Conservation (phyloP, 208 protist genomes). For the Trypanosoma theileri region DNA sequence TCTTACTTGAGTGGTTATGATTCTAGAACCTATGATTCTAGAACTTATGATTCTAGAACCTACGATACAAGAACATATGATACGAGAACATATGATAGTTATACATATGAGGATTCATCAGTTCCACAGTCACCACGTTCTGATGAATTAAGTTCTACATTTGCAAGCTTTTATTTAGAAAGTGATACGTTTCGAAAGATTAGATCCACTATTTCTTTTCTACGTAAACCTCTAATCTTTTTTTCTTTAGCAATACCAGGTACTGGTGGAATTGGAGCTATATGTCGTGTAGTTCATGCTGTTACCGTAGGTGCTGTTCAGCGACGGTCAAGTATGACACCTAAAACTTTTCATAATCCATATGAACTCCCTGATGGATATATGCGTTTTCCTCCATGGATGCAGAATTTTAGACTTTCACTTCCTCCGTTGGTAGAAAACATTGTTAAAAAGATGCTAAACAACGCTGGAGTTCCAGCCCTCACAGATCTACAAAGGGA, state of each 20-base stretch:
- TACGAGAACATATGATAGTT: conserved; percentile 20
- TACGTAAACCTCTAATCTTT: conserved; percentile 68
- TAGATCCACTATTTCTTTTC: conserved; percentile 35
- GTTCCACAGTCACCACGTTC: conserved; percentile 60
- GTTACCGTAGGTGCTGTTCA: conserved; percentile 18
- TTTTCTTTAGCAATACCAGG: conserved; percentile 51
- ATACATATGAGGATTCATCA: conserved; percentile 48
- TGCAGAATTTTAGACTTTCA: conserved; percentile 54
- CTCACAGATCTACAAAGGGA: conserved; percentile 59
- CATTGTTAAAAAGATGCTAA: conserved; percentile 44
- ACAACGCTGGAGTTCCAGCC: conserved; percentile 48
- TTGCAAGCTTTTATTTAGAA: conserved; percentile 77
- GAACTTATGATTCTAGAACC: conserved; percentile 20
- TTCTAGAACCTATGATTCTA: conserved; percentile 18
- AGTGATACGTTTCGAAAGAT: conserved; percentile 46
- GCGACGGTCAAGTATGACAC: background rate
- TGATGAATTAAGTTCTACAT: conserved; percentile 76
- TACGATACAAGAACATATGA: conserved; percentile 22
- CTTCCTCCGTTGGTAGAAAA: conserved; percentile 65
- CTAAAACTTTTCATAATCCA: background rate
- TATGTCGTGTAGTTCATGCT: conserved; percentile 45
- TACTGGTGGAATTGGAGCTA: conserved; percentile 35
- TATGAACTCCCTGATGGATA: conserved; percentile 42
- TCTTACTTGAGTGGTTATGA: conserved; percentile 34
- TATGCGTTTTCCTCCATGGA: conserved; percentile 53